Base-by-base conservation (phyloP, 345 rosid genomes). In the Anacardium occidentale region DNA sequence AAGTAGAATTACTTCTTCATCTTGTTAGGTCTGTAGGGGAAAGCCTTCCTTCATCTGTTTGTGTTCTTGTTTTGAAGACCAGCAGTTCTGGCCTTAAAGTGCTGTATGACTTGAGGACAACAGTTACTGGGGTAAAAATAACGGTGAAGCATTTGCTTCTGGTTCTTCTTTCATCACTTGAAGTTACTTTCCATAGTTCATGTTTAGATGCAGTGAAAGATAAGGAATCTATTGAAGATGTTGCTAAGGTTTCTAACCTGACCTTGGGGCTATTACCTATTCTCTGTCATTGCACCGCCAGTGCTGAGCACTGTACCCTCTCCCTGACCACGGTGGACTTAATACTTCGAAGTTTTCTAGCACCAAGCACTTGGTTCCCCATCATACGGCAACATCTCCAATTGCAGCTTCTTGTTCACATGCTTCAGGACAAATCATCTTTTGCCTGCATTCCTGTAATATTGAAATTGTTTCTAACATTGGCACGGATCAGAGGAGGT, bases 351-450 rank as follows among this genome's bases (percentile, higher is more conserved):
- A 65, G 72, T 37, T 82, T 88, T 74, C 71, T 91, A 87, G 82
- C 87, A n/a, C 93, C 99, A 5, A 74, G 76, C 70, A 87, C 94
- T 54, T 92, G 99, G 98, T 86, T 92, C 77, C 93, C 98, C 20
- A 79, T 94, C 73, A 78, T 94, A 75, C 87, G 75, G 75, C 79
- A 84, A 74, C 90, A 91, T 83, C 90, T 91, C 60, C 91, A 78
- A 34, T 70, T 90, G 76, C 89, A 79, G 80, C 84, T 78, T 74
- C 74, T 88, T 72, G 81, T 87, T 73, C 66, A 74, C 73, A 86
- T 78, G 79, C 92, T 95, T 81, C 96, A 90, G 71, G 91, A 87
- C 62, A 83, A 86, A 63, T 80, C 72, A 48, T 86, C 86, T 60
- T 50, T 75, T 53, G 76, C 79, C 64, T 85, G 87, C 20, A 51